phyloP scores from a whole-genome alignment of 768 basidiomycete species.

The Agaricus sinodeliciosus region DNA sequence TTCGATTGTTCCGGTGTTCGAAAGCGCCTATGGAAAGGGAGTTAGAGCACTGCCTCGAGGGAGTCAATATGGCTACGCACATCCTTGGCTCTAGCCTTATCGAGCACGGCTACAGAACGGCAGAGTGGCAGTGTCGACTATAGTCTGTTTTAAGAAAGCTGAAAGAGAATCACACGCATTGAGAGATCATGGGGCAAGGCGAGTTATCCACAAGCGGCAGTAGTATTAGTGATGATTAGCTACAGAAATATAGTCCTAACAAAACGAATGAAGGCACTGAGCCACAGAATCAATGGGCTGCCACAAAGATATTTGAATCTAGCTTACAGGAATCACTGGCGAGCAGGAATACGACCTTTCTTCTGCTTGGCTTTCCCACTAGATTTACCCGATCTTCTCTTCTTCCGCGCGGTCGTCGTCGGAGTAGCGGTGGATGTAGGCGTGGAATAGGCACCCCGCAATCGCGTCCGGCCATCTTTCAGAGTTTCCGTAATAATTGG shows the following conservation, averaged over 20 bases:
- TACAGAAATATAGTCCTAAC: background rate
- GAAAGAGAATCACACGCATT: background rate
- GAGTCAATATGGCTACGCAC: background rate
- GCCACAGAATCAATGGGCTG: background rate
- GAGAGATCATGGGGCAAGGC: background rate
- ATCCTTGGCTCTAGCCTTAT: background rate
- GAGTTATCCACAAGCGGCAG: background rate
- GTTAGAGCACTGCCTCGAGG: background rate
- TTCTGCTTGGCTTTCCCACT: constrained; percentile 7
- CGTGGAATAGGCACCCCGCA: constrained; percentile 12
- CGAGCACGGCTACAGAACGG: background rate
- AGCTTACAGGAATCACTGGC: background rate
- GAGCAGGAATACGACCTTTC: background rate
- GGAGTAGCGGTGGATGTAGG: constrained; percentile 12
- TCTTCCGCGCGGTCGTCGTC: constrained; percentile 4
- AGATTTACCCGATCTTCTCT: background rate
- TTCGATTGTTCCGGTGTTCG: background rate
- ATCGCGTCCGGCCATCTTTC: constrained; percentile 13
- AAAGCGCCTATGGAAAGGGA: background rate
- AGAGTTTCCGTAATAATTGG: constrained; percentile 17
- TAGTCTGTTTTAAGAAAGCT: background rate
- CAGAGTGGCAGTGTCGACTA: background rate
- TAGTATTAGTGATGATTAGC: constrained; percentile 4
- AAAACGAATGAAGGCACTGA: background rate
- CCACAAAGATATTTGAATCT: background rate